Base-by-base conservation (phyloP, 2,329 filamentous ascomycete species). In the Eurotiales sp. region DNA sequence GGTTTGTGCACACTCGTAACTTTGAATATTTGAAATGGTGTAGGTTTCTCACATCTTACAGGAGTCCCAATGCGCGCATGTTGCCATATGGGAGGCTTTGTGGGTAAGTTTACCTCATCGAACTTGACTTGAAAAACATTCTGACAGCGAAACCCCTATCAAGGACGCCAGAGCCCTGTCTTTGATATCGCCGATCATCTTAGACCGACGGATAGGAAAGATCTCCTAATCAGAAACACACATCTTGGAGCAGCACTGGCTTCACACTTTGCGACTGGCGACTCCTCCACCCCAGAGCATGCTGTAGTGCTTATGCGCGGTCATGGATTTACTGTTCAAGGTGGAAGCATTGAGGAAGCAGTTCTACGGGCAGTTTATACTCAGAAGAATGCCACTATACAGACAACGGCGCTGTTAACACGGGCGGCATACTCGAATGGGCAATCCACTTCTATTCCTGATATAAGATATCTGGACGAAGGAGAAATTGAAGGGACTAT, bases 361-460 rank as follows among this genome's bases (percentile, higher is more conserved):
- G 72, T 77, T 6, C 68, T 70, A 48, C 61, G 69, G 15, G 68
- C 71, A 1, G 58, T 77, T 2, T 77, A 77, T 52, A 76, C 75
- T 0, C 62, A 67, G 51, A 62, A 66, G 53, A 76, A 76, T 54
- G 74, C 75, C 1, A 58, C 58, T 6, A 64, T 74, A 4, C 73
- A 76, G 58, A 68, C 68, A 49, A 58, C 30, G 57, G 52, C 15
- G n/a, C n/a, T n/a, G n/a, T n/a, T n/a, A n/a, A n/a, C n/a, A n/a
- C n/a, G n/a, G n/a, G n/a, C n/a, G n/a, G n/a, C n/a, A n/a, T n/a
- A n/a, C n/a, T n/a, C n/a, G n/a, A n/a, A n/a, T n/a, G n/a, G n/a
- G n/a, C n/a, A n/a, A n/a, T n/a, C n/a, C n/a, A n/a, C n/a, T n/a
- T n/a, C n/a, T n/a, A n/a, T n/a, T n/a, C n/a, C n/a, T n/a, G n/a